These are phyloP conservation scores for Chlorella variabilis DNA, from an alignment of 163 green algal genomes.

Conservation along the genomic window DNA sequence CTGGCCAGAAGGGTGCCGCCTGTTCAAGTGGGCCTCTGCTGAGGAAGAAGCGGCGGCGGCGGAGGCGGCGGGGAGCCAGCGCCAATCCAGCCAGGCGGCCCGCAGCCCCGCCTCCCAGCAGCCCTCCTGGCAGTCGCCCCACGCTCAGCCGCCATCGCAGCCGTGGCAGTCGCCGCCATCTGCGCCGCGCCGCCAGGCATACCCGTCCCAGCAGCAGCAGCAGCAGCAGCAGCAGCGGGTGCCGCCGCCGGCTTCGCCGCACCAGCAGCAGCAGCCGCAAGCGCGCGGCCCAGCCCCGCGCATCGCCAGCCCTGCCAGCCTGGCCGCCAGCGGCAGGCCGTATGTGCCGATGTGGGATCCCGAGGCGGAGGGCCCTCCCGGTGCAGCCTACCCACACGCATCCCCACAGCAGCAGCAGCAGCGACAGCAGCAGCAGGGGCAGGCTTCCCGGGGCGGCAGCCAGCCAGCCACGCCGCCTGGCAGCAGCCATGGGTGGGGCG, in stretches of 20 bases:
- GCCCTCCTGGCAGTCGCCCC: not conserved
- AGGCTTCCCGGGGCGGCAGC: not conserved
- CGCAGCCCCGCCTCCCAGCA: not conserved
- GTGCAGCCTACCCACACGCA: not conserved
- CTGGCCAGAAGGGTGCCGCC: not conserved
- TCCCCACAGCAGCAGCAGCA: not conserved
- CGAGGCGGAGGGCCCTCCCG: too few species aligned
- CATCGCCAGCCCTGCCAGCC: conserved; percentile 14
- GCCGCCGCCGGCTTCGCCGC: not conserved
- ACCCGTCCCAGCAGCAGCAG: not conserved
- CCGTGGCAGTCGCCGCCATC: not conserved
- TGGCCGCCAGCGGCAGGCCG: not conserved
- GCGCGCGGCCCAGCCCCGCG: not conserved
- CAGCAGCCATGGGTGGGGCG: not conserved
- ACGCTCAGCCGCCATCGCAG: not conserved
- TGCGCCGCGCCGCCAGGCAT: too few species aligned
- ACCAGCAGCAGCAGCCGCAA: not conserved
- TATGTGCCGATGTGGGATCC: not conserved
- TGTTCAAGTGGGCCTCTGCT: not conserved
- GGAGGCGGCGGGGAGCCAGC: not conserved
- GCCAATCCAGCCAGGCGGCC: not conserved
- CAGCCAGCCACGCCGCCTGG: not conserved
- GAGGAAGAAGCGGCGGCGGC: not conserved
- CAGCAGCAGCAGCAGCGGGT: not conserved
- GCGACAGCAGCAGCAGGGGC: not conserved